Evolutionary conservation across 169 alveolate genomes (phyloP).

Genomic region (Cytauxzoon felis): DNA sequence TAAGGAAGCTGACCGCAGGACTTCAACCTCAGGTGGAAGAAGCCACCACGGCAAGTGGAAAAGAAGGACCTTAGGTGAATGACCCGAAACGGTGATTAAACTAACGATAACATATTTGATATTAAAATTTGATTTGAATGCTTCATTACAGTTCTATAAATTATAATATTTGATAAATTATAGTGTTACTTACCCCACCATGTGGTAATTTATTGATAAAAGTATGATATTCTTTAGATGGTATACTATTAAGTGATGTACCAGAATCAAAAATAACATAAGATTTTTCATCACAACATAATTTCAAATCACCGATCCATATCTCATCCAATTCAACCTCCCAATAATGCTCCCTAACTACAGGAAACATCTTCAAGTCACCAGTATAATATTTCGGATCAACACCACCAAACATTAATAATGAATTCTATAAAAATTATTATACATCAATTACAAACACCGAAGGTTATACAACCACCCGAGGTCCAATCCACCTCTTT

Average conservation of each 20-base stretch:
- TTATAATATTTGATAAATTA: not conserved
- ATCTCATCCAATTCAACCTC: constrained; percentile 80
- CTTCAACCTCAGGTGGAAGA: no score
- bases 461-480: no score
- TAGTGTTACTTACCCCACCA: constrained; percentile 2
- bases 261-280: constrained; percentile 84
- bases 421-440: constrained; percentile 58
- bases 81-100: no score
- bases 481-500: no score
- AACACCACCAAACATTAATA: constrained; percentile 79
- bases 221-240: constrained; percentile 64
- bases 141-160: constrained; percentile 33
- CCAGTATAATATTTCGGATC: constrained; percentile 74
- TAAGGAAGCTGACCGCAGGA: no score
- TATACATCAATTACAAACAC: no score
- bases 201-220: constrained; percentile 57
- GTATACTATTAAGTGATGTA: constrained; percentile 81
- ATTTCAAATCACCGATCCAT: constrained; percentile 75
- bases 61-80: no score
- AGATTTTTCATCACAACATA: constrained; percentile 78
- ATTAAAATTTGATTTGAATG: constrained; percentile 48
- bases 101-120: constrained; percentile 66
- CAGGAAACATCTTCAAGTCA: constrained; percentile 80
- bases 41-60: no score
- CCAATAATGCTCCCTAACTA: constrained; percentile 84